Evolutionary conservation across 2,329 filamentous ascomycete species (phyloP).

Genomic region (Aspergillus novofumigatus): DNA sequence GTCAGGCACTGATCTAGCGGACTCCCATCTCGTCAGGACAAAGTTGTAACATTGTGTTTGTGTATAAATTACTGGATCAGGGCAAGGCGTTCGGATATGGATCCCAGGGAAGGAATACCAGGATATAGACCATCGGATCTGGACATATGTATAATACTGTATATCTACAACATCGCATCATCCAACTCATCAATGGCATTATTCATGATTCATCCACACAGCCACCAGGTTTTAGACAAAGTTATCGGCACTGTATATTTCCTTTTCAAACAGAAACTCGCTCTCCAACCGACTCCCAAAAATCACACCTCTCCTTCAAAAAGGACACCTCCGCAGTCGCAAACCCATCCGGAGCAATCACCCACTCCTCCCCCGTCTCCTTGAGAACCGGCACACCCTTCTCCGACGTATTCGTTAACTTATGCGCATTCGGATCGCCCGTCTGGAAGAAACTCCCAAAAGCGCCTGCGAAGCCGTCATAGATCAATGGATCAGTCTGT

Average conservation of each 20-base stretch:
- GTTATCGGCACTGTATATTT: background rate
- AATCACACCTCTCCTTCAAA: conserved; percentile 49
- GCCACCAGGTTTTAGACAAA: background rate
- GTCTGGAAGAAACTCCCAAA: conserved; percentile 59
- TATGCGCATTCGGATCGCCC: conserved; percentile 55
- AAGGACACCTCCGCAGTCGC: conserved; percentile 33
- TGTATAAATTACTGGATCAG: conserved; percentile 3
- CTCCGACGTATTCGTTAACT: conserved; percentile 46
- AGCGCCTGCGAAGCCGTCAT: conserved; percentile 55
- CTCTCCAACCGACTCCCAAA: conserved; percentile 49
- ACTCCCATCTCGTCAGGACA: conserved; percentile 4
- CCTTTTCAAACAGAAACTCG: conserved; percentile 43
- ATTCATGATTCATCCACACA: background rate
- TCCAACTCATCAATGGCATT: background rate
- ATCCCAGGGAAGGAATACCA: background rate
- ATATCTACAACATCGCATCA: background rate
- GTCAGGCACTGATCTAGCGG: conserved; percentile 66
- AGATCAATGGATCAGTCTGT: conserved; percentile 49
- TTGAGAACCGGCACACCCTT: conserved; percentile 42
- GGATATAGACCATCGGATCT: conserved; percentile 1
- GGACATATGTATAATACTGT: conserved; percentile 4
- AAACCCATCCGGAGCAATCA: conserved; percentile 48
- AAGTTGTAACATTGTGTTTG: conserved; percentile 15
- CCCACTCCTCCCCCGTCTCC: conserved; percentile 45
- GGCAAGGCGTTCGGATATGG: conserved; percentile 3